Evolutionary conservation across 2,329 filamentous ascomycete species (phyloP).

Genomic region (Akanthomyces uredinophilus): DNA sequence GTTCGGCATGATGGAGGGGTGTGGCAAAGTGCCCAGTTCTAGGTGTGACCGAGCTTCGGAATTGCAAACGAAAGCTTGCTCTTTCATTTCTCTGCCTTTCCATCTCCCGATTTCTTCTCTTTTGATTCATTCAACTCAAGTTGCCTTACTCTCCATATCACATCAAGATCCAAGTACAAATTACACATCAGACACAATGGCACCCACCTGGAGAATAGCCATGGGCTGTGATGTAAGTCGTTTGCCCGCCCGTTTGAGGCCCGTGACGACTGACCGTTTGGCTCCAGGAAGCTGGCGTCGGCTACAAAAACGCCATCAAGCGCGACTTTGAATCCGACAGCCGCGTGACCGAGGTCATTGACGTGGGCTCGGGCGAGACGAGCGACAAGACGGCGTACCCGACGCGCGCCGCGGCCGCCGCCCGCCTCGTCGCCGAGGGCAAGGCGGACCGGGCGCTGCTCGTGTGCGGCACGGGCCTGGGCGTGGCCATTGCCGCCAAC

Average conservation of each 20-base stretch:
- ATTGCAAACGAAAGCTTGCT: background rate
- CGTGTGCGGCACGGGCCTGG: constrained; percentile 82
- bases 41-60: constrained; percentile 11
- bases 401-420: constrained; percentile 69
- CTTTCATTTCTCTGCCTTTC: background rate
- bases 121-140: background rate
- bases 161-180: background rate
- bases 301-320: constrained; percentile 76
- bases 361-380: constrained; percentile 64
- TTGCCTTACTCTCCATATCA: background rate
- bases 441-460: constrained; percentile 72
- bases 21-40: background rate
- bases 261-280: background rate
- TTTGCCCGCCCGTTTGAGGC: no score
- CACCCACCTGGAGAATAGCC: constrained; percentile 47
- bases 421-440: constrained; percentile 55
- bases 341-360: constrained; percentile 62
- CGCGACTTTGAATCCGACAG: constrained; percentile 62
- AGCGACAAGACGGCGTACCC: constrained; percentile 79
- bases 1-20: background rate
- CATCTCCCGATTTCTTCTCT: background rate
- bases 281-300: constrained; percentile 61
- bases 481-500: constrained; percentile 84
- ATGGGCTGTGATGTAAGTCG: constrained; percentile 51
- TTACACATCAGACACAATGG: constrained; percentile 30